A percentile compares a stretch with the other conserved stretches of the same genome.
Conservation (phyloP, 2,329 filamentous ascomycete genomes). For the Leptographium procerum region DNA sequence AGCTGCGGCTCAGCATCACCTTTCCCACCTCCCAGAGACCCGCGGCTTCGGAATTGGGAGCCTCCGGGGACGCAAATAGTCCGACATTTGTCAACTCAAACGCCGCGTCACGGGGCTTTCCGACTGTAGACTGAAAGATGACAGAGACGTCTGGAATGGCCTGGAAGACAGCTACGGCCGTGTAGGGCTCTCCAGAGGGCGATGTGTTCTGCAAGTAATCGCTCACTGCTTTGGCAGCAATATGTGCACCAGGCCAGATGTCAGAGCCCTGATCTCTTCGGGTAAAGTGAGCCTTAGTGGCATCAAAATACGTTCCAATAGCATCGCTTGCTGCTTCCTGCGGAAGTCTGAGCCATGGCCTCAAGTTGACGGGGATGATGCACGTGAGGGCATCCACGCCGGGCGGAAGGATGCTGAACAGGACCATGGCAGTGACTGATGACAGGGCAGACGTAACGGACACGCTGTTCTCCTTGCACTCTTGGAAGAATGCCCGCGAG, state of each 20-base stretch:
- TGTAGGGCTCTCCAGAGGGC: slow-evolving; percentile 1
- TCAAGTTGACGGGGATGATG: neutral
- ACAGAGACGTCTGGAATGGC: neutral
- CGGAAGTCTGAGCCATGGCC: neutral
- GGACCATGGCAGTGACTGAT: neutral
- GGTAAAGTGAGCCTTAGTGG: neutral
- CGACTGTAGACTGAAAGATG: neutral
- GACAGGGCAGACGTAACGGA: neutral
- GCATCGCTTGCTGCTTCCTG: neutral
- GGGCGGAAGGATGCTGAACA: neutral
- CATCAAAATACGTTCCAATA: neutral
- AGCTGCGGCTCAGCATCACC: neutral
- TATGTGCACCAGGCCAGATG: neutral
- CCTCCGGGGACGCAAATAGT: neutral
- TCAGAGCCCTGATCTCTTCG: neutral
- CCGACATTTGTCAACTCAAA: neutral
- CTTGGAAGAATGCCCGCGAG: neutral
- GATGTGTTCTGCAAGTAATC: neutral
- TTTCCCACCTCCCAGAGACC: neutral
- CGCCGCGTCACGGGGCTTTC: neutral
- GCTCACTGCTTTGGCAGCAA: neutral
- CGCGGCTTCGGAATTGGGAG: neutral
- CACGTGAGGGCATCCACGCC: neutral
- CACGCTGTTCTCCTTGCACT: neutral
- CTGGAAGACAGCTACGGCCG: neutral